A percentile compares a stretch with the other conserved stretches of the same genome.
phyloP scores from a whole-genome alignment of 768 basidiomycete species.

The Tylopilus subfusipes region DNA sequence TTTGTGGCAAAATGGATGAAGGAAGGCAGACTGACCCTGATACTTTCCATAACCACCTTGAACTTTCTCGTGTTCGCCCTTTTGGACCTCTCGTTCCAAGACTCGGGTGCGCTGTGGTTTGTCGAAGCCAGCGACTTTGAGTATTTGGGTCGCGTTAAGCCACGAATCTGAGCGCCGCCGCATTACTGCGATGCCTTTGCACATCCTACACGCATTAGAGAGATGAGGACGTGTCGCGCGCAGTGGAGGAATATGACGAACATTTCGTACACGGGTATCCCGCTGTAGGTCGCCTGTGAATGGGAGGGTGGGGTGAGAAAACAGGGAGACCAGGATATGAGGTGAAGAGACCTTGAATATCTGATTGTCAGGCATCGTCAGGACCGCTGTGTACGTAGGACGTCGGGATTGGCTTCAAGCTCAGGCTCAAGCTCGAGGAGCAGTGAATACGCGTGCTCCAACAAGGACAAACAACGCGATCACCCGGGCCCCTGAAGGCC shows the following conservation, averaged over 20 bases:
- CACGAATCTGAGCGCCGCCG: slow-evolving; percentile 92
- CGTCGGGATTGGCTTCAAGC: slow-evolving; percentile 16
- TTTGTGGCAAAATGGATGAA: not conserved
- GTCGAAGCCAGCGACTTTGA: slow-evolving; percentile 99
- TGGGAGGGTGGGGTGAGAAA: slow-evolving; percentile 6
- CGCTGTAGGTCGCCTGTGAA: slow-evolving; percentile 83
- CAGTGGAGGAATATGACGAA: slow-evolving; percentile 44
- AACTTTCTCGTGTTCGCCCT: slow-evolving; percentile 98
- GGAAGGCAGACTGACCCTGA: slow-evolving; percentile 65
- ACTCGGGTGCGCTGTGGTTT: slow-evolving; percentile 98
- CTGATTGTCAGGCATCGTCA: slow-evolving; percentile 71
- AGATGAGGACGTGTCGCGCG: slow-evolving; percentile 32
- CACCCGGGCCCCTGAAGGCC: slow-evolving; percentile 17
- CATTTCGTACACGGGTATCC: slow-evolving; percentile 92
- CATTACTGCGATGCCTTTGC: slow-evolving; percentile 96
- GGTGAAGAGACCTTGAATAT: slow-evolving; percentile 73
- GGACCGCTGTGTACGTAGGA: slow-evolving; percentile 7
- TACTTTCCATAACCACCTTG: slow-evolving; percentile 99
- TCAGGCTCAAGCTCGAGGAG: too few species aligned
- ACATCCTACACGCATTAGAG: slow-evolving; percentile 68
- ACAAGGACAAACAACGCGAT: slow-evolving; percentile 41
- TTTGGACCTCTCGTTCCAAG: slow-evolving; percentile 96
- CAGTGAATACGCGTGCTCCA: slow-evolving; percentile 35
- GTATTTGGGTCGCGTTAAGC: slow-evolving; percentile 98
- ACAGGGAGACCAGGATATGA: not conserved